Percentiles rank a stretch among this genome's conserved stretches.
Conservation (phyloP, 2,329 filamentous ascomycete genomes). For the Emericellopsis cladophorae region DNA sequence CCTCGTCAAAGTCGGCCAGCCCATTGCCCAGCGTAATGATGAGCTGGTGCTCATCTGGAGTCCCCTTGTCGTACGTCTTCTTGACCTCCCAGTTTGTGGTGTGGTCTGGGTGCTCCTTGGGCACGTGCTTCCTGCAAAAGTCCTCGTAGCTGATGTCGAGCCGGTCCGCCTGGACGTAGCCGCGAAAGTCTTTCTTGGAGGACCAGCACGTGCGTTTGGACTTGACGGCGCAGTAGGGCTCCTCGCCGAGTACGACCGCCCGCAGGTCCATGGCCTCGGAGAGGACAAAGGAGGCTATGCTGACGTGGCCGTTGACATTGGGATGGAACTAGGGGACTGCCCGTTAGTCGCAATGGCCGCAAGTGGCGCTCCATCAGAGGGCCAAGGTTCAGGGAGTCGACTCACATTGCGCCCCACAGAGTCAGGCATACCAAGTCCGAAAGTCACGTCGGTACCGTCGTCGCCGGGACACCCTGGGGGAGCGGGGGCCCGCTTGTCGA, state of each 20-base stretch:
- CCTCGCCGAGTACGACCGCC: slow-evolving; percentile 7
- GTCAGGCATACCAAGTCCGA: slow-evolving; percentile 16
- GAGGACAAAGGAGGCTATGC: slow-evolving; percentile 15
- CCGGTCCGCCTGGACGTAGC: slow-evolving; percentile 8
- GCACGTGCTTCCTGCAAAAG: slow-evolving; percentile 13
- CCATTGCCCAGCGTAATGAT: slow-evolving; percentile 5
- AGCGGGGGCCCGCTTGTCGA: slow-evolving; percentile 10
- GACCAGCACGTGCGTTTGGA: slow-evolving; percentile 14
- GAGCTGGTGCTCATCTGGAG: slow-evolving; percentile 13
- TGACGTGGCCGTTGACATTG: slow-evolving; percentile 13
- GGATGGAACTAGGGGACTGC: no score
- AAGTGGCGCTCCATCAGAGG: no score
- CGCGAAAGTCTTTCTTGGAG: slow-evolving; percentile 10
- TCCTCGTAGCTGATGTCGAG: slow-evolving; percentile 13
- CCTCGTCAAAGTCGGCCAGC: slow-evolving; percentile 5
- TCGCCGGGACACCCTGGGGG: slow-evolving; percentile 14
- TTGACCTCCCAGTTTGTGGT: slow-evolving; percentile 8
- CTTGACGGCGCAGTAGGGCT: slow-evolving; percentile 4
- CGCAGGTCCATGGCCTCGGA: slow-evolving; percentile 6
- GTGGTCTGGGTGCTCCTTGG: slow-evolving; percentile 4
- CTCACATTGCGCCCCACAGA: slow-evolving; percentile 10
- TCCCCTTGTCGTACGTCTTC: slow-evolving; percentile 12
- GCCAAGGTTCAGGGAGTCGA: no score
- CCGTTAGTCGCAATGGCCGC: no score
- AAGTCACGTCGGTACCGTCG: slow-evolving; percentile 2